Base-by-base conservation (phyloP, 805 yeast species). In the Saccharomycopsis synnaedendra region DNA sequence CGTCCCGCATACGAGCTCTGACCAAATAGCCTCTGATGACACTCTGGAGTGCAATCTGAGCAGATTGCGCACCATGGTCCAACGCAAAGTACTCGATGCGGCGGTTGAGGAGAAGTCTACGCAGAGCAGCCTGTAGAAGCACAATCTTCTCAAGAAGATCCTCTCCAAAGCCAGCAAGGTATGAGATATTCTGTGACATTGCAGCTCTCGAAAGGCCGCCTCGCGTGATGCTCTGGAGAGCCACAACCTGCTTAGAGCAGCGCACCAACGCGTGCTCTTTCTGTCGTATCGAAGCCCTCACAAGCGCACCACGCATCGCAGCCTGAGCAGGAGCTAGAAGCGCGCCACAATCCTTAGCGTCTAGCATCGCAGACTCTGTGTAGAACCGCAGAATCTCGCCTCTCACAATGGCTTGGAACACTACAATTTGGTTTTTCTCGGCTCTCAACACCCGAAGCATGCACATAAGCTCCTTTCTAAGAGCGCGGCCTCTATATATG, bases 401-500 rank as follows among this genome's bases (percentile, higher is more conserved):
- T 52, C 72, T 63, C 3, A 64, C 56, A 1, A 60, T 39, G 3
- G 71, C 55, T 54, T 73, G 76, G 0, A 72, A 54, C 5, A 48
- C 31, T 6, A 60, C 48, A 5, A 51, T 36, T 5, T 29, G 10
- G 5, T 36, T 33, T 36, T 39, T 48, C 28, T 19, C 40, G 11
- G 29, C 11, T 29, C 43, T 38, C 28, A 50, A n/a, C n/a, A n/a
- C 32, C 35, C 32, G 28, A 6, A 47, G 35, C 27, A 28, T 40
- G 8, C 31, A 11, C 39, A 43, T 42, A 29, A 51, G 45, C 10
- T 47, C 57, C 38, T 32, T 49, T 52, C 67, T 59, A 1, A 54
- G 37, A 10, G 68, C 36, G 10, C 64, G 58, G 6, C 85, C 84
- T 60, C 85, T 69, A 7, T 74, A 63, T 0, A 37, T 33, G 8